A percentile compares a stretch with the other conserved stretches of the same genome.
These are phyloP conservation scores for Citeromyces siamensis DNA, from an alignment of 1,139 yeast species.

Conservation along the genomic window DNA sequence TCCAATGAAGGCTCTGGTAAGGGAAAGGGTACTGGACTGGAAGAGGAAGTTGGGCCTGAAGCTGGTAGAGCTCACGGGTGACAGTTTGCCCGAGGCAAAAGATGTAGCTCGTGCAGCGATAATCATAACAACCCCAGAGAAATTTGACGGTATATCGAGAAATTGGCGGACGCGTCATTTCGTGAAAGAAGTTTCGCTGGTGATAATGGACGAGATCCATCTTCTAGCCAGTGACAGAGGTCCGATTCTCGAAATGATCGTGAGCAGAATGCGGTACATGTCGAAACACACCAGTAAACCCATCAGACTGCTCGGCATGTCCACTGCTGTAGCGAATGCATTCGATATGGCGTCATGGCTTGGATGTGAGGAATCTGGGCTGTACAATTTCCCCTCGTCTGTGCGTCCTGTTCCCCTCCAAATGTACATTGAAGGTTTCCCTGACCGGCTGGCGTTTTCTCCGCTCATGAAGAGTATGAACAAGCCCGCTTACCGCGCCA, in stretches of 20 bases:
- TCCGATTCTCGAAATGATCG: slow-evolving; percentile 96
- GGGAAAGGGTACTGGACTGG: slow-evolving; percentile 98
- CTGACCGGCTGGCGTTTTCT: slow-evolving; percentile 86
- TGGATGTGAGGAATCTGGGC: slow-evolving; percentile 67
- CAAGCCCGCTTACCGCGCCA: slow-evolving; percentile 94
- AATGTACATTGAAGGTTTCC: slow-evolving; percentile 97
- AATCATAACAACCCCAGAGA: slow-evolving; percentile 94
- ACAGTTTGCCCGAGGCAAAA: slow-evolving; percentile 79
- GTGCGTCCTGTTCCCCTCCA: slow-evolving; percentile 97
- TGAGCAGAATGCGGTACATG: slow-evolving; percentile 92
- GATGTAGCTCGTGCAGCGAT: slow-evolving; percentile 88
- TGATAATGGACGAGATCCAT: slow-evolving; percentile 98
- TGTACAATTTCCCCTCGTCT: slow-evolving; percentile 88
- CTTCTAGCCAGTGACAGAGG: slow-evolving; percentile 96
- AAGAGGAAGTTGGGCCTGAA: slow-evolving; percentile 51
- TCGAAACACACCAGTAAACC: slow-evolving; percentile 66
- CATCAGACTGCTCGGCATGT: slow-evolving; percentile 80
- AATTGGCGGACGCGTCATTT: slow-evolving; percentile 94
- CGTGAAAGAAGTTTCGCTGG: slow-evolving; percentile 82
- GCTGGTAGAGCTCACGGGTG: slow-evolving; percentile 94
- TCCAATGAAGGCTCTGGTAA: slow-evolving; percentile 96
- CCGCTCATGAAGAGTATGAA: slow-evolving; percentile 98
- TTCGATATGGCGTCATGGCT: slow-evolving; percentile 98
- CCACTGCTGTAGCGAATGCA: slow-evolving; percentile 97
- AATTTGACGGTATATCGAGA: slow-evolving; percentile 97